Conservation (phyloP, 805 yeast genomes). For the Starmerella riodocensis region DNA sequence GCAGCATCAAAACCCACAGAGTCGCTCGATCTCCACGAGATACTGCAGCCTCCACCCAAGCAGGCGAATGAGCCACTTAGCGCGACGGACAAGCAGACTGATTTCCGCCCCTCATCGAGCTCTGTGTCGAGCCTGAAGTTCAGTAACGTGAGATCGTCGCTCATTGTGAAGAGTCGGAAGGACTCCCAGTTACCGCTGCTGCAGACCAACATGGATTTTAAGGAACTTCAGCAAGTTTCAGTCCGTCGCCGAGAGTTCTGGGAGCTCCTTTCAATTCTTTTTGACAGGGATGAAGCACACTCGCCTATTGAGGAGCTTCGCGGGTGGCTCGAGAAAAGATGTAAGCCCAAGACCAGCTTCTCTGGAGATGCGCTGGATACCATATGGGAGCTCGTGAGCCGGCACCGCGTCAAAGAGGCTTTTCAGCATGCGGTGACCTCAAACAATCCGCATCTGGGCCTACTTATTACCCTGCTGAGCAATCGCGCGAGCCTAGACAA, state of each 20-base stretch:
- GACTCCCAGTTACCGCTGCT: constrained; percentile 9
- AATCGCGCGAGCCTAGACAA: constrained; percentile 31
- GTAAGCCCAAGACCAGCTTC: constrained; percentile 12
- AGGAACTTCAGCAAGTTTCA: constrained; percentile 1
- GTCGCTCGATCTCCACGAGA: constrained; percentile 5
- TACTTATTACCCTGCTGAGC: constrained; percentile 54
- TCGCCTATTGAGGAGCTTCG: constrained; percentile 3
- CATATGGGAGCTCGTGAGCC: constrained; percentile 34
- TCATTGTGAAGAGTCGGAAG: too few relatives aligned
- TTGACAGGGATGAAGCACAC: neutral
- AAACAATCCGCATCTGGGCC: constrained; percentile 57
- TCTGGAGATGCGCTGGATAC: constrained; percentile 30
- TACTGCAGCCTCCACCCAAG: constrained; percentile 1
- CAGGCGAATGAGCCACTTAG: too few relatives aligned
- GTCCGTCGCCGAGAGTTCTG: constrained; percentile 3
- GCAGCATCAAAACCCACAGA: constrained; percentile 12
- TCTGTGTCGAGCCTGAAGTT: too few relatives aligned
- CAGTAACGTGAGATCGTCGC: too few relatives aligned
- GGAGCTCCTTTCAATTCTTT: constrained; percentile 6
- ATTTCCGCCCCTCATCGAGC: too few relatives aligned
- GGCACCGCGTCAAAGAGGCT: constrained; percentile 52
- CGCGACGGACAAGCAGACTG: too few relatives aligned
- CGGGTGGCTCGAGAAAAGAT: constrained; percentile 35
- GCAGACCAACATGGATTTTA: constrained; percentile 7
- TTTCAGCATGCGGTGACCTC: constrained; percentile 45